Evolutionary conservation across 139 green algal genomes (phyloP).

Genomic region (Chara braunii): DNA sequence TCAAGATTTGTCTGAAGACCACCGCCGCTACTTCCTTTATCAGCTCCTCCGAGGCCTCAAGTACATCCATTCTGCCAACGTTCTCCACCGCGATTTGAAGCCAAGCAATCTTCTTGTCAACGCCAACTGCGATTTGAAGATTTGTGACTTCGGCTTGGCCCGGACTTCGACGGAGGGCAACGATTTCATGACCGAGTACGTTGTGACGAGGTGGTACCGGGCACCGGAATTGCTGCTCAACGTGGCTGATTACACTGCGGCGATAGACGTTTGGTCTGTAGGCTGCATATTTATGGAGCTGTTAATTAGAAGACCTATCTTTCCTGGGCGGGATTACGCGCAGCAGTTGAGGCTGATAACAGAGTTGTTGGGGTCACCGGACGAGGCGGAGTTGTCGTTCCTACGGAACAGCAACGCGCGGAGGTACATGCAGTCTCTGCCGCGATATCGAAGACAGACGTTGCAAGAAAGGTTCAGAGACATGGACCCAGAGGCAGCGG

Average conservation of each 20-base stretch:
- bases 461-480: conserved; percentile 41
- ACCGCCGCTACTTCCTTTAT: conserved; percentile 82
- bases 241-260: conserved; percentile 42
- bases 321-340: conserved; percentile 53
- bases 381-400: conserved; percentile 82
- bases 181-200: conserved; percentile 47
- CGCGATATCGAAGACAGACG: conserved; percentile 6
- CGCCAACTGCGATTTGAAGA: conserved; percentile 93
- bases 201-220: conserved; percentile 49
- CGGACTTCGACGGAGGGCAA: conserved; percentile 48
- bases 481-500: conserved; percentile 33
- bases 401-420: conserved; percentile 70
- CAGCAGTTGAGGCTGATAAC: conserved; percentile 56
- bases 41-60: conserved; percentile 75
- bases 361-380: conserved; percentile 71
- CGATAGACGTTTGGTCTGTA: conserved; percentile 48
- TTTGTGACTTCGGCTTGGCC: conserved; percentile 95
- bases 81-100: conserved; percentile 95
- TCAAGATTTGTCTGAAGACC: conserved; percentile 50
- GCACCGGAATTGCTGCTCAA: conserved; percentile 43
- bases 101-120: conserved; percentile 95
- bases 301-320: conserved; percentile 48
- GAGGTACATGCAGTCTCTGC: conserved; percentile 46
- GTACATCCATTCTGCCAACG: conserved; percentile 81
- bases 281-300: conserved; percentile 59